Base-by-base conservation (phyloP, 192 early-diverging fungal species). In the Linnemannia elongata region DNA sequence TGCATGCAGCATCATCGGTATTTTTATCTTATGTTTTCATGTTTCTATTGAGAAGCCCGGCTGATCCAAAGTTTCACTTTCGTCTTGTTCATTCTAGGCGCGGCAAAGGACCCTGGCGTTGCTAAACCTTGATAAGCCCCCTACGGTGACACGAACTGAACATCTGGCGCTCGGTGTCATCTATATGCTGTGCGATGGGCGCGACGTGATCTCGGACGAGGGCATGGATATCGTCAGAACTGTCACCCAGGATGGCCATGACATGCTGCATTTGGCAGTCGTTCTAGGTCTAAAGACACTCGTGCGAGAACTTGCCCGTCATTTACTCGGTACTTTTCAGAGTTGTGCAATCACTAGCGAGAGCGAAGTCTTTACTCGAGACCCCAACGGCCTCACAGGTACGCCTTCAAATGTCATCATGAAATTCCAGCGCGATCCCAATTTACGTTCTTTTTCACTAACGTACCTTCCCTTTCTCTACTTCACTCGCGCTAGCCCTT, bases 91-190 rank as follows among this genome's bases (percentile, higher is more conserved):
- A 22, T 24, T 71, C 20, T 71, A 87, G 85, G 18, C 79, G 30
- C 52, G 76, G 36, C 75, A 78, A 71, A 69, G 72, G 52, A 81
- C 85, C 6, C 35, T 78, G 72, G 69, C 76, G 18, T 44, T 87
- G 41, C n/a, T 87, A 41, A 35, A 78, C 7, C 60, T 87, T 30
- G 76, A 81, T 27, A 72, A 74, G 60, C 85, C 85, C 4, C 49
- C 76, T 1, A 87, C 38, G 8, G 85, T 87, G 17, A 63, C 79
- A 22, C 71, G 72, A 33, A 68, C 85, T 22, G 85, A 87, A 41
- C 85, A 87, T 47, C 57, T 87, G n/a, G 85, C 79, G 20, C 72
- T 87, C 13, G 72, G 85, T 15, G 79, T 87, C 20, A 81, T 87
- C 8, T 87, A 87, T 68, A 87, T 87, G 85, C 76, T 81, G 15